Percentiles rank a stretch among this genome's conserved stretches.
These are phyloP conservation scores for Guillardia theta DNA, from an alignment of 78 protist genomes.

Conservation along the genomic window DNA sequence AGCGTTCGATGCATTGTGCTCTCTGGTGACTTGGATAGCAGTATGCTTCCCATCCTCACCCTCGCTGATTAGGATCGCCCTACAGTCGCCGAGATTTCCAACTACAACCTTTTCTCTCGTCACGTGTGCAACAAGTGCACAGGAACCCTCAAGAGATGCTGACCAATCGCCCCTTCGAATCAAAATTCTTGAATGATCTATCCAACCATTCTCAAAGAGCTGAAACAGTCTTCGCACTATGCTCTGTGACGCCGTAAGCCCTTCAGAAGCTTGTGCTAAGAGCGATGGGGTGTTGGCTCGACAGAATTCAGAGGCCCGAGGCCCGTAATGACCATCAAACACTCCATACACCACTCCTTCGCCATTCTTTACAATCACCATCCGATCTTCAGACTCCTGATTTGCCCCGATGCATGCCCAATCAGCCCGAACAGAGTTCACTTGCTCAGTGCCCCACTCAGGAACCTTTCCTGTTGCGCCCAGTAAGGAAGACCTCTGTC, in stretches of 20 bases:
- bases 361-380: background rate
- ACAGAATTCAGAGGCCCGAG: background rate
- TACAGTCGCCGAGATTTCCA: background rate
- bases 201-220: background rate
- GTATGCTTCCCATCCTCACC: background rate
- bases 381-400: background rate
- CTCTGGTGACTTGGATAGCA: background rate
- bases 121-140: background rate
- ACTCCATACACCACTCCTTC: background rate
- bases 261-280: background rate
- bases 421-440: background rate
- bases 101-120: background rate
- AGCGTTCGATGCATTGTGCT: background rate
- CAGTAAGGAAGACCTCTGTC: background rate
- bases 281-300: background rate
- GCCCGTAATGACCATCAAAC: conserved; percentile 1
- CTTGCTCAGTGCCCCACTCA: background rate
- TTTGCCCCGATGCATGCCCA: conserved; percentile 21
- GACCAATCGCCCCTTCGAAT: background rate
- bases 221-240: background rate
- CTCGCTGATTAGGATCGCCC: background rate
- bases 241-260: background rate
- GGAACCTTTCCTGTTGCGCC: background rate
- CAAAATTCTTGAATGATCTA: background rate
- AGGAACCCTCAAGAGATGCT: background rate